Evolutionary conservation across 2,329 filamentous ascomycete species (phyloP), one percentile per base, ranked within the genome.

Genomic region (Corynespora cassiicola): DNA sequence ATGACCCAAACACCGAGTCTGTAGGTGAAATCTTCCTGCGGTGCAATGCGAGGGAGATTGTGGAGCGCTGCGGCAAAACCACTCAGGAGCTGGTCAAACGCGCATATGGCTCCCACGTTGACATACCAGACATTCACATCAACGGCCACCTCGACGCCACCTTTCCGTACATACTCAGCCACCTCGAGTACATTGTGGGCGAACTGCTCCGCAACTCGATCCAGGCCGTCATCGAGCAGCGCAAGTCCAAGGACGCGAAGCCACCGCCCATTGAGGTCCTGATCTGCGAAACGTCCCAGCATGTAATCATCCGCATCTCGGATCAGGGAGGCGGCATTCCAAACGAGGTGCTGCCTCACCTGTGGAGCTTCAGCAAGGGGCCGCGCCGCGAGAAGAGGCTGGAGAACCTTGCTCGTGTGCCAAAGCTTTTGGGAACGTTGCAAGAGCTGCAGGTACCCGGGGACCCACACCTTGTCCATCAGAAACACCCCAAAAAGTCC

Each of bases 311-410:
- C 68, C 84, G 94, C 26, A 89, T 99, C 27, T 97, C 91, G 0
- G 95, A 99, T 63, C 90, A 90, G 65, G 94, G 92, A 31, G 94
- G 95, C 46, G 94, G 95, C 22, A 89, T 99, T 36, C 86, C 90
- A 1, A 82, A 85, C 31, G 88, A 94, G 27, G 82, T 92, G 42
- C 74, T 96, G 15, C 91, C 92, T 0, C 87, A 95, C 63, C 78
- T 99, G 5, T 99, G 95, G 94, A 95, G 90, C 17, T 99, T 99
- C 66, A 90, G 85, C 70, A 97, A 97, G 70, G 92, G 92, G 0
- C 90, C 91, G 2, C 83, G 89, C 22, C 87, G 84, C 42, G 78
- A 86, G 51, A 80, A 83, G 44, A 83, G 90, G 4, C 78, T 97
- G n/a, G 77, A 88, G 55, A 97, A 96, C 64, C 79, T 99, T 7